Conservation (phyloP, 202 grass and related monocot species). For the Schoenoplectus triqueter region DNA sequence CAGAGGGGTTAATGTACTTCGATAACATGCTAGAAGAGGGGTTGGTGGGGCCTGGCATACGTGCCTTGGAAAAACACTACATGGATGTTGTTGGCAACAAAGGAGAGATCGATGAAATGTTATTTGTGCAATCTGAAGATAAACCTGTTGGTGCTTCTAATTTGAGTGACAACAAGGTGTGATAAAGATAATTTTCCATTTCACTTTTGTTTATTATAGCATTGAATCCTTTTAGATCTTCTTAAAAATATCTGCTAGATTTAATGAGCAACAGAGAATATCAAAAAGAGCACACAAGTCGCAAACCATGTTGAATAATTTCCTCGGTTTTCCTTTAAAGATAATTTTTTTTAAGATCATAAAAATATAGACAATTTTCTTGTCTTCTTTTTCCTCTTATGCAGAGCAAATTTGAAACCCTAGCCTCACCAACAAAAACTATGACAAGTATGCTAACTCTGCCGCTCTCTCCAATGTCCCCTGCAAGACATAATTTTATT, state of each 20-base stretch:
- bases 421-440: constrained; percentile 74
- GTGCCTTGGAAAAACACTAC: constrained; percentile 69
- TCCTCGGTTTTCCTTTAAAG: background rate
- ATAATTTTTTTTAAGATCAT: constrained; percentile 31
- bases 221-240: background rate
- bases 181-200: constrained; percentile 31
- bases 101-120: constrained; percentile 67
- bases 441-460: constrained; percentile 67
- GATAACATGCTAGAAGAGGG: constrained; percentile 68
- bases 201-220: background rate
- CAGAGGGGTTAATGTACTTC: constrained; percentile 80
- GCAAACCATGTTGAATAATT: constrained; percentile 10
- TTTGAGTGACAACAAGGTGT: constrained; percentile 60
- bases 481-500: constrained; percentile 41
- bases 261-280: constrained; percentile 14
- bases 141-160: constrained; percentile 41
- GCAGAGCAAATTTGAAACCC: constrained; percentile 72
- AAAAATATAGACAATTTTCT: constrained; percentile 16
- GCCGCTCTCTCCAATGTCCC: constrained; percentile 73
- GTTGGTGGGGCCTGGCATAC: constrained; percentile 58
- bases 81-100: constrained; percentile 44
- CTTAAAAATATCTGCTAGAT: background rate
- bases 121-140: constrained; percentile 64
- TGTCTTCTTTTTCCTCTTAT: constrained; percentile 40
- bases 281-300: background rate